These are phyloP conservation scores for Verbascum thapsus DNA, from an alignment of 257 asterid species.

Conservation along the genomic window DNA sequence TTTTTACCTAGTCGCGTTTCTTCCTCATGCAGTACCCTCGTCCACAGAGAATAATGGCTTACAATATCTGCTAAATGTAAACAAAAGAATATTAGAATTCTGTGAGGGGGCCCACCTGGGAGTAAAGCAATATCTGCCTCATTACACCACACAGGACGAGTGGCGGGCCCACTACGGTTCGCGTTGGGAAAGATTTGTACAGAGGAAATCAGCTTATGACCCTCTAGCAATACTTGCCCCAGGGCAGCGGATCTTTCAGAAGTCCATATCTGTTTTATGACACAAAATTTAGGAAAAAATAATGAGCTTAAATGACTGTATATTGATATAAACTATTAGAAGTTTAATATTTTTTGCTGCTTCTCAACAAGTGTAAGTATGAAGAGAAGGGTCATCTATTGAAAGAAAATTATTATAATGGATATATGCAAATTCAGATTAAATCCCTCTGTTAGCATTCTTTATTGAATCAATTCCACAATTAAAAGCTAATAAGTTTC, in stretches of 20 bases:
- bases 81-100: constrained; percentile 61
- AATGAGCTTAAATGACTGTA: constrained; percentile 31
- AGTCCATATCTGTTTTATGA: constrained; percentile 61
- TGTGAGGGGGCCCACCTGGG: constrained; percentile 62
- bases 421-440: background rate
- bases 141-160: constrained; percentile 64
- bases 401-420: background rate
- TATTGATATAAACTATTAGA: constrained; percentile 35
- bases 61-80: constrained; percentile 45
- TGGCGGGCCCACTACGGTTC: constrained; percentile 83
- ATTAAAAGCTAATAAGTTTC: background rate
- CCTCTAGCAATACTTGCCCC: constrained; percentile 90
- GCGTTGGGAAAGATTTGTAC: constrained; percentile 66
- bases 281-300: constrained; percentile 14
- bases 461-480: background rate
- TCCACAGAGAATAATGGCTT: constrained; percentile 50
- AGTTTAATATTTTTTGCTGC: constrained; percentile 37
- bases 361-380: constrained; percentile 44
- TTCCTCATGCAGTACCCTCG: constrained; percentile 62
- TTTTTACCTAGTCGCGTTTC: constrained; percentile 81
- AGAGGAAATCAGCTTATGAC: constrained; percentile 77
- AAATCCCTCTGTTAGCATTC: background rate
- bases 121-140: constrained; percentile 80
- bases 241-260: constrained; percentile 86
- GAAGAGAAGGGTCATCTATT: constrained; percentile 33